These are phyloP conservation scores for Tremella fuciformis DNA, from an alignment of 768 basidiomycete genomes.

Conservation along the genomic window DNA sequence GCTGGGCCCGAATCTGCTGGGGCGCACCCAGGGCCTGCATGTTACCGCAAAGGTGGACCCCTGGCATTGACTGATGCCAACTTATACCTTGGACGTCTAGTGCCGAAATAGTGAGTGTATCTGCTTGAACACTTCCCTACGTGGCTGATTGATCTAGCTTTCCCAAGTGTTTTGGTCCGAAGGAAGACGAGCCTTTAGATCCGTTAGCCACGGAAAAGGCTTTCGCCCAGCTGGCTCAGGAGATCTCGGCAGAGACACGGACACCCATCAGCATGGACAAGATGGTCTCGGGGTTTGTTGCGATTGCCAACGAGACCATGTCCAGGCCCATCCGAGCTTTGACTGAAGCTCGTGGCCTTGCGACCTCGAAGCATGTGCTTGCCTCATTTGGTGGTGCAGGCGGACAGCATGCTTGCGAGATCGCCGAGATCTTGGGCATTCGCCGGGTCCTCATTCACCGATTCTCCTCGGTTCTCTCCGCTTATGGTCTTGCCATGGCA, in stretches of 20 bases:
- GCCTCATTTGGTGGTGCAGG: conserved; percentile 50
- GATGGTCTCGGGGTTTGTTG: conserved; percentile 74
- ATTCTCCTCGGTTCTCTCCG: conserved; percentile 79
- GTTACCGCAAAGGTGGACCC: conserved; percentile 76
- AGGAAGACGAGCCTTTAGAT: conserved; percentile 80
- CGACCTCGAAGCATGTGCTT: conserved; percentile 65
- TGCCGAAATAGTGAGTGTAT: conserved; percentile 63
- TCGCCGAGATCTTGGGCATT: conserved; percentile 27
- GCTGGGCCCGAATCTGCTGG: conserved; percentile 86
- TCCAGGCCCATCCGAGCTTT: conserved; percentile 84
- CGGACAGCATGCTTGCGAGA: conserved; percentile 47
- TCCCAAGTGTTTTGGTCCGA: conserved; percentile 89
- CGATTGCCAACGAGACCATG: conserved; percentile 99
- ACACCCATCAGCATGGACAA: conserved; percentile 70
- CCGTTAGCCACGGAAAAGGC: conserved; percentile 64
- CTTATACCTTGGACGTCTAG: conserved; percentile 77
- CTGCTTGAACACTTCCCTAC: not conserved
- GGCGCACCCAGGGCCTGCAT: conserved; percentile 86
- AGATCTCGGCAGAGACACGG: conserved; percentile 64
- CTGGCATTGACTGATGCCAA: conserved; percentile 92
- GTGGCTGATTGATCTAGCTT: conserved; percentile 85
- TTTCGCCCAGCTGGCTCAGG: conserved; percentile 65
- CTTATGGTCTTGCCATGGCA: conserved; percentile 71
- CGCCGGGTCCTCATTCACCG: conserved; percentile 13
- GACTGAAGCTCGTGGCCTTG: conserved; percentile 84